phyloP scores from a whole-genome alignment of 495 filamentous ascomycete species.

The Penicillium desertorum region DNA sequence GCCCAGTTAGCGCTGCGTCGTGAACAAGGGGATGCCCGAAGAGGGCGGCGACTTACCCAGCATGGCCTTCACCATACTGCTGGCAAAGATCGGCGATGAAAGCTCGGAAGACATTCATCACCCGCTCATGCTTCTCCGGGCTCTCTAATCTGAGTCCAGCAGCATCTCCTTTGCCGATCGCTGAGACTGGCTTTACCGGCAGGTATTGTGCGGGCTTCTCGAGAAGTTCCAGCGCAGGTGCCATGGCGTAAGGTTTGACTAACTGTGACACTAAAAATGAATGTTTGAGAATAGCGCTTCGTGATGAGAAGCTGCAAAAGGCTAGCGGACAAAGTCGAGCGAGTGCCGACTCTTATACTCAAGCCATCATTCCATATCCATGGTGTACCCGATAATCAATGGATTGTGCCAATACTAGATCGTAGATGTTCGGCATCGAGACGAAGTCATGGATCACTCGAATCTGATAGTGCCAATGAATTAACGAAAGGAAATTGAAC shows the following conservation, averaged over 20 bases:
- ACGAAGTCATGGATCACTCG: not conserved
- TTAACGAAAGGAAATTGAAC: too few species aligned
- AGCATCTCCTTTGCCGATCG: not conserved
- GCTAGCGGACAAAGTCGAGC: too few species aligned
- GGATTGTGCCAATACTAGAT: not conserved
- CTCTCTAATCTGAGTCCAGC: not conserved
- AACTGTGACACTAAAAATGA: not conserved
- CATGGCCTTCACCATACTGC: conserved; percentile 56
- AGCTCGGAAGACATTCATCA: conserved; percentile 47
- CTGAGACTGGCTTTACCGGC: conserved; percentile 9
- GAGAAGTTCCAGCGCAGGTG: conserved; percentile 18
- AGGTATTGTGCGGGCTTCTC: conserved; percentile 8
- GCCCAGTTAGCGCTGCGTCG: too few species aligned
- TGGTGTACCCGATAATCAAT: not conserved
- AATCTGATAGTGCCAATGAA: too few species aligned
- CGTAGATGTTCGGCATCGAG: not conserved
- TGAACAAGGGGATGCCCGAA: too few species aligned
- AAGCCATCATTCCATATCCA: not conserved
- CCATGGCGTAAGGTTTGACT: conserved; percentile 6
- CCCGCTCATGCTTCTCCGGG: conserved; percentile 34
- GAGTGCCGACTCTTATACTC: not conserved
- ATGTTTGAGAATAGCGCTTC: not conserved
- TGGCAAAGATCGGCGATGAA: conserved; percentile 57
- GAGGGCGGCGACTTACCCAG: conserved; percentile 43
- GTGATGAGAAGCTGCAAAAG: too few species aligned